Percentiles rank a stretch among this genome's conserved stretches.
Evolutionary conservation across 2,329 filamentous ascomycete species (phyloP).

Genomic region (Aureobasidium namibiae): DNA sequence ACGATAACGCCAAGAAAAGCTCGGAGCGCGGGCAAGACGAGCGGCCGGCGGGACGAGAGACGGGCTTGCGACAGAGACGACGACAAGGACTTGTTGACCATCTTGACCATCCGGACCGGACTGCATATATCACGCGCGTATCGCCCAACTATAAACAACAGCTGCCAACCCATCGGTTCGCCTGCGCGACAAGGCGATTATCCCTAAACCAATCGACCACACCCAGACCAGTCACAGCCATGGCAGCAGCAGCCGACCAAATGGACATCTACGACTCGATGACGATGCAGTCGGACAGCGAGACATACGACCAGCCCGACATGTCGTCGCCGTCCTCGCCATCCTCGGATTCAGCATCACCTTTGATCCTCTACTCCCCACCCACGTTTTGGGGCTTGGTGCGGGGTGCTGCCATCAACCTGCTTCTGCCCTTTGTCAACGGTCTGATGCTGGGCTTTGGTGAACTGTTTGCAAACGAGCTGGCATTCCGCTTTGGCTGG

Average conservation of each 20-base stretch:
- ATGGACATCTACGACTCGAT: slow-evolving; percentile 60
- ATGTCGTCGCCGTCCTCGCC: slow-evolving; percentile 56
- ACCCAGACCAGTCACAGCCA: slow-evolving; percentile 22
- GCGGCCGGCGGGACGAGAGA: background rate
- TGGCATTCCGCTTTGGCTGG: slow-evolving; percentile 89
- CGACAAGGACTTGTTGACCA: background rate
- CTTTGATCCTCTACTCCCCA: slow-evolving; percentile 78
- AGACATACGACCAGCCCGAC: slow-evolving; percentile 61
- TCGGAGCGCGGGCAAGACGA: background rate
- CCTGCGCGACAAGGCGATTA: background rate
- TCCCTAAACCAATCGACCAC: background rate
- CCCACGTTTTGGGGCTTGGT: slow-evolving; percentile 80
- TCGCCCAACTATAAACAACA: background rate
- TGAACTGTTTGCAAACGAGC: slow-evolving; percentile 92
- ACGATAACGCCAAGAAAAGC: background rate
- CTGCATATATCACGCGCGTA: background rate
- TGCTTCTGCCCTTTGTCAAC: slow-evolving; percentile 93
- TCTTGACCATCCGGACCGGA: too few relatives aligned
- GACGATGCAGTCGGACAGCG: slow-evolving; percentile 74
- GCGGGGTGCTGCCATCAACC: slow-evolving; percentile 85
- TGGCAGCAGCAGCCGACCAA: slow-evolving; percentile 44
- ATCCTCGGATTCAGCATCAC: slow-evolving; percentile 53
- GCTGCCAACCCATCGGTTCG: too few relatives aligned
- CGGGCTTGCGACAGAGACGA: background rate
- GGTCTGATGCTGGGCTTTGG: slow-evolving; percentile 97